Evolutionary conservation across 768 basidiomycete genomes (phyloP), one percentile per base, ranked within the genome.

Genomic region (Mycena chlorophos): DNA sequence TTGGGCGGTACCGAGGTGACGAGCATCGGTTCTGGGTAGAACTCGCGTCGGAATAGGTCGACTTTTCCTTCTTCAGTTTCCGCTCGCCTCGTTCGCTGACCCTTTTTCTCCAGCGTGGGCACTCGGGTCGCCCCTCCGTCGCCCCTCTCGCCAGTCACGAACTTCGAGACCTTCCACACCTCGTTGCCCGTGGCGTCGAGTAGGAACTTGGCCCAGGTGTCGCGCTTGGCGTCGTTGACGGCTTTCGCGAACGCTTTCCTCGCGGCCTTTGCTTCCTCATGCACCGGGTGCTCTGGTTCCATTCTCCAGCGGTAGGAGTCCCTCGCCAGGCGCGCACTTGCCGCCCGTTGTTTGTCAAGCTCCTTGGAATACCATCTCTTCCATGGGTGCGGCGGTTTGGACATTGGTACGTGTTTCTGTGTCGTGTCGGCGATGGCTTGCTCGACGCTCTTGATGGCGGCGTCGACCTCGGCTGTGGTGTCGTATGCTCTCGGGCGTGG

Each of bases 1-100:
- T 12, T 48, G 20, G 6, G 8, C 20, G 23, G 27, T 13, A 29
- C 27, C 27, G 46, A 5, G 23, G 20, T 8, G 23, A 29, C 46
- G 10, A 6, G 20, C 20, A 27, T 14, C 20, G 5, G 10, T 8
- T 13, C 10, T 17, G 46, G 46, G 27, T 26, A 48, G 27, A 48
- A 48, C 27, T 48, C 46, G 5, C 16, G 10, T 25, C 25, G 6
- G 22, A 48, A 29, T 13, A 48, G 5, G 20, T 19, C 10, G 14
- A 43, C 40, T 23, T 43, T 43, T 8, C 20, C 40, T 8, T 16
- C 40, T 14, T 48, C 46, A 23, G 6, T 29, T 25, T 14, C 27
- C 27, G 22, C 46, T 13, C 8, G 10, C 97, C 60, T 98, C 95
- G 65, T 98, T 95, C 2, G 84, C 80, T 53, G 91, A 79, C 26